Evolutionary conservation across 148 eudicot species (phyloP), one percentile per base, ranked within the genome.

Genomic region (Heliamphora exappendiculata): DNA sequence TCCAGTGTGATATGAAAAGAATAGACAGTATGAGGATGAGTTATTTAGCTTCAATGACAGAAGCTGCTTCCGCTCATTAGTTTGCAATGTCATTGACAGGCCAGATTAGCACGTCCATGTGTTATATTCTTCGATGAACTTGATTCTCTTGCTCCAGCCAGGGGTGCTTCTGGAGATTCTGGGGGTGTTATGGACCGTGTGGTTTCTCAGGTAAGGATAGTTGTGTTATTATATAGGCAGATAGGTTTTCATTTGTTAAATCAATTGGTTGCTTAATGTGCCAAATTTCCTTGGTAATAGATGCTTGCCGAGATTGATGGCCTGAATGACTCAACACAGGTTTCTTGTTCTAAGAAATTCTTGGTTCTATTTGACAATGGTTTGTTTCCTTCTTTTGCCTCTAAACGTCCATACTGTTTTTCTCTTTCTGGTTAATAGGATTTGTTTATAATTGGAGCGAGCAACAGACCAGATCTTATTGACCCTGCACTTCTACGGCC

Each of bases 301-400:
- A 92, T 95, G 98, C 97, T 95, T 84, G 98, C 98, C 62, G 98
- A 92, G 85, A 92, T 95, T 58, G 98, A 95, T 81, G 98, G 96
- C 68, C 89, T 95, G 65, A 93, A 85, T 84, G 97, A 95, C 79
- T 89, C 97, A 53, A 64, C 88, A 28, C 96, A 95, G 97, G 98
- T 95, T 73, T 60, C 53, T 41, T 7, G 28, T 55, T 14, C 49
- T 62, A 44, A 0, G 34, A n/a, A 34, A 65, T 2, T 76, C 22
- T 5, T 33, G 11, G 63, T 73, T 80, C 20, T 16, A 7, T 29
- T 31, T 24, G 58, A 78, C 28, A 13, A 47, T 49, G 19, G 37
- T 59, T n/a, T 49, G 13, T 77, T 67, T 73, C 50, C 34, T 67
- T 58, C 28, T 62, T 67, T 44, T 59, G 41, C 29, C 69, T 53